Percentiles rank a stretch among this genome's conserved stretches.
phyloP scores from a whole-genome alignment of 768 basidiomycete species.

The Suillus weaverae region DNA sequence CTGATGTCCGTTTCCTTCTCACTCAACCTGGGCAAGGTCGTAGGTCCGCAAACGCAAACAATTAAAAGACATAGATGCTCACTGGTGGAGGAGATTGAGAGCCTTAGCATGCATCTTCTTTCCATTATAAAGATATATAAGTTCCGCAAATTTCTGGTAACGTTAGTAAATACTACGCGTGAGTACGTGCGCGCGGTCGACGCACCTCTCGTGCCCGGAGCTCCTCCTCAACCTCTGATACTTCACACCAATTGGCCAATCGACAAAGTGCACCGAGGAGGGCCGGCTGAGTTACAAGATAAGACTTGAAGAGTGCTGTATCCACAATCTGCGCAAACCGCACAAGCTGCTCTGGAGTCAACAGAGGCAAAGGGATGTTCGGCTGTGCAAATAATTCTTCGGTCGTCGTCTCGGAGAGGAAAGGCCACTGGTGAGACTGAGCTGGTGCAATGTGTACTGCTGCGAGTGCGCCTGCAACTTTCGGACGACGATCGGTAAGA shows the following conservation, averaged over 20 bases:
- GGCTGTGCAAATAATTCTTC: constrained; percentile 80
- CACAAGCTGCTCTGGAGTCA: constrained; percentile 83
- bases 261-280: constrained; percentile 87
- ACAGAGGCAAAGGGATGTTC: constrained; percentile 63
- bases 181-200: neutral
- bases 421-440: constrained; percentile 66
- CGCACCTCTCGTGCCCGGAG: constrained; percentile 75
- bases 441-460: constrained; percentile 66
- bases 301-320: constrained; percentile 92
- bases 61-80: constrained; percentile 27
- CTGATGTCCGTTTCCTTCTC: constrained; percentile 72
- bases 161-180: constrained; percentile 1
- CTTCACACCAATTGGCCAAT: constrained; percentile 96
- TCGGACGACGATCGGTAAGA: constrained; percentile 86
- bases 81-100: constrained; percentile 82
- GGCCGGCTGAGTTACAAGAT: constrained; percentile 76
- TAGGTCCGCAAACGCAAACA: neutral
- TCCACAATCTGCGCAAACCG: constrained; percentile 93
- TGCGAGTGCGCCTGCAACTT: constrained; percentile 75
- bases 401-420: constrained; percentile 69
- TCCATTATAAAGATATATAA: constrained; percentile 89
- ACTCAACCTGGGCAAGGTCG: constrained; percentile 57
- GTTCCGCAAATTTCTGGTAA: constrained; percentile 82
- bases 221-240: constrained; percentile 88
- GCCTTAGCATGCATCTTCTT: constrained; percentile 96